Percentiles rank a stretch among this genome's conserved stretches.
Conservation (phyloP, 73 alveolate genomes). For the Uronychia setigera region DNA sequence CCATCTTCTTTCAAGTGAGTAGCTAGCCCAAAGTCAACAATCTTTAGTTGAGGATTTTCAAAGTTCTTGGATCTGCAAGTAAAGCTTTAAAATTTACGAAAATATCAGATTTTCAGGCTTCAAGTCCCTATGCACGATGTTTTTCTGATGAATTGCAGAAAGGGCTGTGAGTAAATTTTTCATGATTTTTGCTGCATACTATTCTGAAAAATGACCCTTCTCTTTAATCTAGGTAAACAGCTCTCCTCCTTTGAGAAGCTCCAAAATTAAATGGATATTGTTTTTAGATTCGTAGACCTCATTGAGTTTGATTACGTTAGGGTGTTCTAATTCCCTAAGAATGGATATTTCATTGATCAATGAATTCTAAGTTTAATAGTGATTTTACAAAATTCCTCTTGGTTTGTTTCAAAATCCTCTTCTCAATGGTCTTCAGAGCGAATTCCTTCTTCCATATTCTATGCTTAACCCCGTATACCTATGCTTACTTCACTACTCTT, state of each 20-base stretch:
- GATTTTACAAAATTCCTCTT: conserved; percentile 33
- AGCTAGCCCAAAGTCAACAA: conserved; percentile 50
- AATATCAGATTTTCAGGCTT: conserved; percentile 63
- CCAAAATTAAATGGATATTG: conserved; percentile 64
- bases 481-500: not conserved
- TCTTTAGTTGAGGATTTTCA: not conserved
- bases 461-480: conserved; percentile 43
- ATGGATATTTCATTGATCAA: conserved; percentile 59
- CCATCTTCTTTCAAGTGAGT: conserved; percentile 25
- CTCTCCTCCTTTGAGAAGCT: conserved; percentile 77
- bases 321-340: conserved; percentile 63
- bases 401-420: conserved; percentile 19
- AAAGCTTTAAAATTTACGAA: not conserved
- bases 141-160: conserved; percentile 57
- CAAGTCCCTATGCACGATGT: conserved; percentile 74
- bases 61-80: not conserved
- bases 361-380: not conserved
- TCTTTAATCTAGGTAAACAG: conserved; percentile 15
- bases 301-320: conserved; percentile 69
- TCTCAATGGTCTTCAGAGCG: conserved; percentile 53
- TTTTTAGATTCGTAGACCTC: conserved; percentile 71
- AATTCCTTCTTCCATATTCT: conserved; percentile 4
- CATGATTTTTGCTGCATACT: conserved; percentile 69
- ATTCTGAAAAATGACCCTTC: conserved; percentile 30
- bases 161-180: conserved; percentile 66